Conservation (phyloP, 495 filamentous ascomycete species). For the Xylaria acuta region DNA sequence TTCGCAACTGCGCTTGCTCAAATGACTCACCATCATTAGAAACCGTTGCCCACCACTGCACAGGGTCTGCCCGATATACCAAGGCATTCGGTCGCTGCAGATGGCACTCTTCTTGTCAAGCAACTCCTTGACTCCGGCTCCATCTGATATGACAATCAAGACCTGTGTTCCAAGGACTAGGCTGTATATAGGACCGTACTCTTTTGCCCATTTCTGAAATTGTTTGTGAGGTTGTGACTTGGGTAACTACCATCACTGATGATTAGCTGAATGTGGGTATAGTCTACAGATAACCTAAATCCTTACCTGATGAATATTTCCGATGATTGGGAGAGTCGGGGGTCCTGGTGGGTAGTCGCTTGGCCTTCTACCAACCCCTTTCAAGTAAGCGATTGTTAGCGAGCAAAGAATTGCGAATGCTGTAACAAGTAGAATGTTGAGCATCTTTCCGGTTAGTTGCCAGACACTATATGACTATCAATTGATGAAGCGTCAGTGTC, state of each 20-base stretch:
- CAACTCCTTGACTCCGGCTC: background rate
- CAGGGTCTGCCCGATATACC: background rate
- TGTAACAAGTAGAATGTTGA: background rate
- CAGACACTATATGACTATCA: background rate
- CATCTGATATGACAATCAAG: background rate
- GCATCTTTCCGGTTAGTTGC: background rate
- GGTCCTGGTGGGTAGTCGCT: slow-evolving; percentile 23
- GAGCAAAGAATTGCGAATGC: background rate
- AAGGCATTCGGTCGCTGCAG: background rate
- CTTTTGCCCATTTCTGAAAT: slow-evolving; percentile 19
- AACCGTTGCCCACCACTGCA: background rate
- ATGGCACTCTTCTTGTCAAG: slow-evolving; percentile 1
- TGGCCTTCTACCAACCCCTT: slow-evolving; percentile 17
- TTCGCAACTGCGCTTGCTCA: background rate
- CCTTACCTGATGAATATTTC: slow-evolving; percentile 21
- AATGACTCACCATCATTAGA: background rate
- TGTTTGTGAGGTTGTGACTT: slow-evolving; percentile 10
- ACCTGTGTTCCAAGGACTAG: slow-evolving; percentile 9
- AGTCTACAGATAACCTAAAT: background rate
- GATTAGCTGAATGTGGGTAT: background rate
- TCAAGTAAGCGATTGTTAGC: background rate
- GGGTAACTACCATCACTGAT: background rate
- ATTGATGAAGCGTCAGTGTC: background rate
- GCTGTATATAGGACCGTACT: slow-evolving; percentile 22
- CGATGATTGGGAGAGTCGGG: slow-evolving; percentile 24